Conservation (phyloP, 306 rosid genomes). For the Dryas octopetala region DNA sequence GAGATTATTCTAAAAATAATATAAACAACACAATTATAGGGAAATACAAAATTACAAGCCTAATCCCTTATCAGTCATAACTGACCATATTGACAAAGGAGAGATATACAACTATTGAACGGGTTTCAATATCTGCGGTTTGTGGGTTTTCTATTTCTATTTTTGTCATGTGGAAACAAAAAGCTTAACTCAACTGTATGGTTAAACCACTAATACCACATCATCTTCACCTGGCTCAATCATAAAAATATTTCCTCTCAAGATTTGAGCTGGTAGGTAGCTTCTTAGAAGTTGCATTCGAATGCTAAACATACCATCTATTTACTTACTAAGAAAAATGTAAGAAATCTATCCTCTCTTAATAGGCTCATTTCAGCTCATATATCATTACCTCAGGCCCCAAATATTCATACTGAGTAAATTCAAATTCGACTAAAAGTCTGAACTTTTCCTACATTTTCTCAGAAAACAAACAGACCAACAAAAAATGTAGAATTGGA, state of each 20-base stretch:
- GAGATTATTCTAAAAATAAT: slow-evolving; percentile 1
- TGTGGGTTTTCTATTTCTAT: neutral
- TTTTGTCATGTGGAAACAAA: neutral
- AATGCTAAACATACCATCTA: neutral
- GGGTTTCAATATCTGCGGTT: neutral
- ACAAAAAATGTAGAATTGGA: slow-evolving; percentile 5
- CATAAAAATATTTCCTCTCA: neutral
- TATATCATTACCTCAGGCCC: neutral
- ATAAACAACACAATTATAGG: neutral
- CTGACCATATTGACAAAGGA: neutral
- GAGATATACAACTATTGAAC: no score
- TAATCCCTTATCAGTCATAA: neutral
- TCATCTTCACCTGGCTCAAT: neutral
- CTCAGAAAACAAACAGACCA: neutral
- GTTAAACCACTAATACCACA: neutral
- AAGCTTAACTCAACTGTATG: neutral
- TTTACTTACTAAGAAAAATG: neutral
- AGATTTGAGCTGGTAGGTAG: neutral
- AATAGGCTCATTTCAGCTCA: neutral
- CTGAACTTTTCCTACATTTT: slow-evolving; percentile 13
- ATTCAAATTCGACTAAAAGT: neutral
- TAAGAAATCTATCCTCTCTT: neutral
- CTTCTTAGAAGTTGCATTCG: neutral
- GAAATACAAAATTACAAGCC: neutral
- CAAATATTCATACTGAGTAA: neutral